Conservation (phyloP, 1,284 basidiomycete genomes). For the Irpex sp. region DNA sequence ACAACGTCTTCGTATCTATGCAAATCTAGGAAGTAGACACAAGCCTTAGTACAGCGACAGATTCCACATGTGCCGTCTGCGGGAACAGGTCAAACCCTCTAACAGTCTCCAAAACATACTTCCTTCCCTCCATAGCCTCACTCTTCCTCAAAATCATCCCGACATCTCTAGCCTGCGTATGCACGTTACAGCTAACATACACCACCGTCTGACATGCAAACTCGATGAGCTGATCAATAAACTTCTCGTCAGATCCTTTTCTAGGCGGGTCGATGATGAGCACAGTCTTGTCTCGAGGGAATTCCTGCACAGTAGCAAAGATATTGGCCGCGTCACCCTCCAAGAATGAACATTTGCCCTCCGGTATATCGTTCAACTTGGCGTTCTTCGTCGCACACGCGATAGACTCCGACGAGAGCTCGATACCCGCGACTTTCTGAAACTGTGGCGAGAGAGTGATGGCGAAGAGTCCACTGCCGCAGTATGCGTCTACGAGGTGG, state of each 20-base stretch:
- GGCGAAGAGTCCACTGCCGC: slow-evolving; percentile 92
- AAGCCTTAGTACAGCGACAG: slow-evolving; percentile 76
- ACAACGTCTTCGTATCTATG: too few relatives aligned
- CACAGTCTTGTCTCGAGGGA: slow-evolving; percentile 76
- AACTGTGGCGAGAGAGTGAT: slow-evolving; percentile 90
- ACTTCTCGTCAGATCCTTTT: slow-evolving; percentile 90
- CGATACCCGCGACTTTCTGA: slow-evolving; percentile 88
- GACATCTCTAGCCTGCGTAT: slow-evolving; percentile 87
- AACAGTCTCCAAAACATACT: slow-evolving; percentile 82
- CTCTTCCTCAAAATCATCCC: slow-evolving; percentile 72
- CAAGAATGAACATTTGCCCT: slow-evolving; percentile 61
- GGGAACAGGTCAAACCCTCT: slow-evolving; percentile 94
- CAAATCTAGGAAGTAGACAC: slow-evolving; percentile 22
- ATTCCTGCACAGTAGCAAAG: slow-evolving; percentile 71
- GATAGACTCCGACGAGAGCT: slow-evolving; percentile 86
- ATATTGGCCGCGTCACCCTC: slow-evolving; percentile 80
- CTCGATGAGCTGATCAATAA: slow-evolving; percentile 81
- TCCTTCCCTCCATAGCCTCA: slow-evolving; percentile 45
- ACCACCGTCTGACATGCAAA: slow-evolving; percentile 83
- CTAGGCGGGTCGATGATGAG: slow-evolving; percentile 90
- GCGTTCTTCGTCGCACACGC: slow-evolving; percentile 86
- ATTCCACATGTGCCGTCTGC: slow-evolving; percentile 92
- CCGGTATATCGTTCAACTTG: slow-evolving; percentile 71
- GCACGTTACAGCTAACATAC: slow-evolving; percentile 96
- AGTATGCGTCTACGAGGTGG: slow-evolving; percentile 93